phyloP scores from a whole-genome alignment of 306 rosid genomes.

The Lathyrus sativus region DNA sequence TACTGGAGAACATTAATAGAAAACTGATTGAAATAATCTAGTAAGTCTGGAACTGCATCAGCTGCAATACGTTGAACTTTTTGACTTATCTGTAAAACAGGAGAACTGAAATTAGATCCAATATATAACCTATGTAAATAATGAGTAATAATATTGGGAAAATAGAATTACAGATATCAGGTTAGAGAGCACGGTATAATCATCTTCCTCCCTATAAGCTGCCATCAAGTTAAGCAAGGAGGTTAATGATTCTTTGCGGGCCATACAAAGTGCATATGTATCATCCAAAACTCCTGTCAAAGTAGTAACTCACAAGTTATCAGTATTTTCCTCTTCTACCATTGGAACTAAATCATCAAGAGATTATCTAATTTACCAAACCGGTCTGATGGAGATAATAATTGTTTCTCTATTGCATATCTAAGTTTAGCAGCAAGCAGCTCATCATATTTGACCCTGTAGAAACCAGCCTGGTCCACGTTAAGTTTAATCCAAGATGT shows the following conservation, averaged over 20 bases:
- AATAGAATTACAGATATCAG: constrained; percentile 64
- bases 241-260: constrained; percentile 65
- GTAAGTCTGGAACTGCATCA: constrained; percentile 74
- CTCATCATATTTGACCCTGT: constrained; percentile 90
- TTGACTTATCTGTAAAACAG: constrained; percentile 59
- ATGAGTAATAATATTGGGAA: constrained; percentile 25
- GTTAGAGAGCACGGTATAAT: constrained; percentile 80
- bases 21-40: constrained; percentile 58
- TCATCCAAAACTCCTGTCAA: constrained; percentile 87
- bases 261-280: constrained; percentile 80
- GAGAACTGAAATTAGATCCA: constrained; percentile 39
- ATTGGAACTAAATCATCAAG: not conserved
- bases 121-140: constrained; percentile 24
- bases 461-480: constrained; percentile 94
- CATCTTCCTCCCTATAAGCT: constrained; percentile 80
- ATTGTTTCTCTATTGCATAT: constrained; percentile 67
- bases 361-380: constrained; percentile 59
- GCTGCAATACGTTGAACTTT: constrained; percentile 61
- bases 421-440: constrained; percentile 69
- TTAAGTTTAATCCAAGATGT: constrained; percentile 78
- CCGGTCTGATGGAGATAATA: constrained; percentile 79
- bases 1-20: constrained; percentile 67
- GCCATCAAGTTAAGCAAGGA: constrained; percentile 81
- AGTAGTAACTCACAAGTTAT: constrained; percentile 34
- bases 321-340: constrained; percentile 23